Evolutionary conservation across 495 filamentous ascomycete species (phyloP).

Genomic region (Thozetella sp.): DNA sequence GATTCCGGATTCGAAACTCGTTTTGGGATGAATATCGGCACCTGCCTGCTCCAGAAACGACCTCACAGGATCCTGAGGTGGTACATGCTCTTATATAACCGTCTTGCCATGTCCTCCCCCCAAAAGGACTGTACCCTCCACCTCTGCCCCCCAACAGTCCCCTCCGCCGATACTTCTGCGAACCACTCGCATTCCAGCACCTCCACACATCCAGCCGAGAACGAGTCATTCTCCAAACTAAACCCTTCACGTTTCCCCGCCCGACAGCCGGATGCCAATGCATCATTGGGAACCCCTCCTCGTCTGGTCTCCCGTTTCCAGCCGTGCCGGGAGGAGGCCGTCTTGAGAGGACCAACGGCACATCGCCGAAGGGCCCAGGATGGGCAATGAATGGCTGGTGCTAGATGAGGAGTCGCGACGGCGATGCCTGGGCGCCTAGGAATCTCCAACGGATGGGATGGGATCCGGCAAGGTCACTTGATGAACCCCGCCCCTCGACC

Average conservation of each 20-base stretch:
- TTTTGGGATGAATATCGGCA: neutral
- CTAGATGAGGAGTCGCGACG: neutral
- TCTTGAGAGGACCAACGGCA: neutral
- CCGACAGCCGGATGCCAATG: conserved; percentile 8
- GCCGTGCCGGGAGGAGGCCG: neutral
- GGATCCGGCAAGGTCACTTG: too few species aligned
- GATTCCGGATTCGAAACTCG: neutral
- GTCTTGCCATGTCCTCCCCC: too few species aligned
- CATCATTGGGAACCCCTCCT: conserved; percentile 29
- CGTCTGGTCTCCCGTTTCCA: neutral
- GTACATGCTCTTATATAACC: too few species aligned
- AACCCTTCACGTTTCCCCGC: neutral
- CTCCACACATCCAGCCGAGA: neutral
- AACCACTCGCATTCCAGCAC: neutral
- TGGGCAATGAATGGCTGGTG: neutral
- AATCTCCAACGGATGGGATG: too few species aligned
- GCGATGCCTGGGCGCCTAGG: too few species aligned
- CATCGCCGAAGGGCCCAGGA: neutral
- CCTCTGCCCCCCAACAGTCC: too few species aligned
- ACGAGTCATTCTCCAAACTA: neutral
- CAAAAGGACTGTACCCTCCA: too few species aligned
- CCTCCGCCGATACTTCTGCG: too few species aligned
- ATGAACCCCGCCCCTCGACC: too few species aligned
- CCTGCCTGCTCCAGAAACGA: neutral
- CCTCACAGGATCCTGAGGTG: neutral